A percentile compares a stretch with the other conserved stretches of the same genome.
phyloP scores from a whole-genome alignment of 2,329 filamentous ascomycete species.

The Bimuria novae-zelandiae region DNA sequence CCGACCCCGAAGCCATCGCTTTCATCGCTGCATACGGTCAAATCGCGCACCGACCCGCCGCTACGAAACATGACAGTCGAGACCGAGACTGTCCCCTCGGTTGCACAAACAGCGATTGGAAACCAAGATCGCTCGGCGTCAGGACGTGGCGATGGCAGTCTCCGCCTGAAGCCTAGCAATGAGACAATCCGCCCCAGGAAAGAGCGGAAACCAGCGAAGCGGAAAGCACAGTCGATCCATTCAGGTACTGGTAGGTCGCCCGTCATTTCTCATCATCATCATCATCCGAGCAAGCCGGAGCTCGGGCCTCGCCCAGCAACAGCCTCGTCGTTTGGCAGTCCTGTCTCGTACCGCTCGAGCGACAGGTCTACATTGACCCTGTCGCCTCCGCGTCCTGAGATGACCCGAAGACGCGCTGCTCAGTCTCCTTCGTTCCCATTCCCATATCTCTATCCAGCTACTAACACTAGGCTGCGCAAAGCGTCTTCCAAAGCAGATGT shows the following conservation, averaged over 20 bases:
- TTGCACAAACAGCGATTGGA: conserved; percentile 78
- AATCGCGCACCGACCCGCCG: conserved; percentile 75
- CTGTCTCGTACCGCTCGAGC: conserved; percentile 35
- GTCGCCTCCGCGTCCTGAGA: conserved; percentile 35
- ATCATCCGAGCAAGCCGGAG: conserved; percentile 36
- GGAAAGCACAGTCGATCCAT: conserved; percentile 74
- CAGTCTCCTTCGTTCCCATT: conserved; percentile 32
- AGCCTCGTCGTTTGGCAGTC: conserved; percentile 36
- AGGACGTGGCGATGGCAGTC: conserved; percentile 71
- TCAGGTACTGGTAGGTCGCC: conserved; percentile 72
- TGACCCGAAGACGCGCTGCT: conserved; percentile 25
- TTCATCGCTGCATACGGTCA: conserved; percentile 65
- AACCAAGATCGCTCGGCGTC: conserved; percentile 59
- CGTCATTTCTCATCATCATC: conserved; percentile 35
- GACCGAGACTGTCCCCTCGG: conserved; percentile 91
- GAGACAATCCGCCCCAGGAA: conserved; percentile 95
- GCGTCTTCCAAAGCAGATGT: conserved; percentile 96
- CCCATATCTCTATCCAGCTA: conserved; percentile 41
- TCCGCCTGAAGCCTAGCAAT: conserved; percentile 86
- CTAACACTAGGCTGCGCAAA: conserved; percentile 51
- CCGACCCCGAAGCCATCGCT: conserved; percentile 69
- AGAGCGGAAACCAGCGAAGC: conserved; percentile 79
- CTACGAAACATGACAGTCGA: conserved; percentile 94
- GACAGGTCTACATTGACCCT: conserved; percentile 33
- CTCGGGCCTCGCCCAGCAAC: conserved; percentile 30